Evolutionary conservation across 176 grass and related monocot species (phyloP), one percentile per base, ranked within the genome.

Genomic region (Juncus inflexus): DNA sequence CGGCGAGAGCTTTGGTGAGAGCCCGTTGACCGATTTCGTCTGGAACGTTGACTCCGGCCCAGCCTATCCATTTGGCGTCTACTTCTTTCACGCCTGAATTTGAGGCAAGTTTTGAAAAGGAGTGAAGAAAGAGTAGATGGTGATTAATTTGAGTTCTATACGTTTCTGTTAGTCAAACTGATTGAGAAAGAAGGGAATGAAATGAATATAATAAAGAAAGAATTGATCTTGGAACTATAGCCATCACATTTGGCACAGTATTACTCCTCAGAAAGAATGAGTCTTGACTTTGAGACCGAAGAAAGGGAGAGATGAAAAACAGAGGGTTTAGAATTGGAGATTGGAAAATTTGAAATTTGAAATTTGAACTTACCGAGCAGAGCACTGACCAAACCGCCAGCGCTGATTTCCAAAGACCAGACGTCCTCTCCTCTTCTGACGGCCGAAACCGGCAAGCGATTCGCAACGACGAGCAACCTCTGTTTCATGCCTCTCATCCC

Each of bases 61-160:
- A 94, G 61, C 95, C 95, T 47, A 99, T 99, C 95, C 95, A 99
- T 76, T 89, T 99, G 4, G 95, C 95, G 60, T 99, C 95, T 12
- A 99, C 95, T 58, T 99, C 86, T 42, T 99, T 99, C 9, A 99
- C 95, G 2, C 95, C 95, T 99, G 76, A 13, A 15, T 35, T 12
- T 47, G 6, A 47, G 43, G 9, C 19, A 28, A 28, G 19, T 28
- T 28, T 28, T 28, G 19, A 47, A 47, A 9, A 47, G 9, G 43
- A 47, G 9, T 1, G 4, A 47, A 1, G 43, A 47, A 47, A 28
- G 19, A 28, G 19, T 28, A 28, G 2, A 47, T 47, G 43, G 43
- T 28, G 19, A 28, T 28, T 28, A 28, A 47, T 47, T 47, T 47
- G 43, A 47, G 43, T 47, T 28, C 1, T 28, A 28, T 28, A 28